These are phyloP conservation scores for Flaveria sonorensis DNA, from an alignment of 129 eudicot species.

Conservation along the genomic window DNA sequence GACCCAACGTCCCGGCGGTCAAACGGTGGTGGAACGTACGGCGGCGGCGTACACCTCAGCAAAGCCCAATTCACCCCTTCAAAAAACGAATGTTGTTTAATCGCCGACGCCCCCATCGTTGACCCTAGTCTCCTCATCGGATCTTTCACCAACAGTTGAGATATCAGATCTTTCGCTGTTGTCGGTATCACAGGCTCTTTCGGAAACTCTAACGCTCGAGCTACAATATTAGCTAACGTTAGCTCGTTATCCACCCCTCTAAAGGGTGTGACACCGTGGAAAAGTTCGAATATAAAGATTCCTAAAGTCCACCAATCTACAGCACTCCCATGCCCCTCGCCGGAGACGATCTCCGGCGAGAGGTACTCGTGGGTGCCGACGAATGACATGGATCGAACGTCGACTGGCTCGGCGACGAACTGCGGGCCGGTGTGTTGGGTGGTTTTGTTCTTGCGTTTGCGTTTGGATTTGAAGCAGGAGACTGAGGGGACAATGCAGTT, in stretches of 20 bases:
- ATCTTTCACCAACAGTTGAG: slow-evolving; percentile 78
- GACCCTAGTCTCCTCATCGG: slow-evolving; percentile 82
- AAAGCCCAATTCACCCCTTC: slow-evolving; percentile 95
- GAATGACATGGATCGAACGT: slow-evolving; percentile 88
- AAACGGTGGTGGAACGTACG: slow-evolving; percentile 67
- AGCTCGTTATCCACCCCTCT: slow-evolving; percentile 87
- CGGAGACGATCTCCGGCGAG: slow-evolving; percentile 95
- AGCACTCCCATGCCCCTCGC: slow-evolving; percentile 96
- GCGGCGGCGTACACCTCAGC: slow-evolving; percentile 77
- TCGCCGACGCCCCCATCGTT: slow-evolving; percentile 83
- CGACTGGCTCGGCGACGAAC: slow-evolving; percentile 87
- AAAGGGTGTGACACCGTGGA: slow-evolving; percentile 89
- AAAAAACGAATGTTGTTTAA: slow-evolving; percentile 76
- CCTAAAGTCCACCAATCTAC: slow-evolving; percentile 99
- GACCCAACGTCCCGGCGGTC: slow-evolving; percentile 48
- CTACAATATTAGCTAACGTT: slow-evolving; percentile 85
- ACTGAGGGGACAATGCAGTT: slow-evolving; percentile 86
- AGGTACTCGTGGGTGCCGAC: slow-evolving; percentile 97
- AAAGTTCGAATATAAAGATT: slow-evolving; percentile 74
- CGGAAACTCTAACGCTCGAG: slow-evolving; percentile 95
- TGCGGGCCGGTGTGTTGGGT: slow-evolving; percentile 55
- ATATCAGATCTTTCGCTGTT: slow-evolving; percentile 71
- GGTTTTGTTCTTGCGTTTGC: slow-evolving; percentile 67
- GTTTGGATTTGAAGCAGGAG: slow-evolving; percentile 74
- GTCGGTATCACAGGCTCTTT: slow-evolving; percentile 81